A percentile compares a stretch with the other conserved stretches of the same genome.
Conservation (phyloP, 768 basidiomycete genomes). For the Dacryopinax primogenitus region DNA sequence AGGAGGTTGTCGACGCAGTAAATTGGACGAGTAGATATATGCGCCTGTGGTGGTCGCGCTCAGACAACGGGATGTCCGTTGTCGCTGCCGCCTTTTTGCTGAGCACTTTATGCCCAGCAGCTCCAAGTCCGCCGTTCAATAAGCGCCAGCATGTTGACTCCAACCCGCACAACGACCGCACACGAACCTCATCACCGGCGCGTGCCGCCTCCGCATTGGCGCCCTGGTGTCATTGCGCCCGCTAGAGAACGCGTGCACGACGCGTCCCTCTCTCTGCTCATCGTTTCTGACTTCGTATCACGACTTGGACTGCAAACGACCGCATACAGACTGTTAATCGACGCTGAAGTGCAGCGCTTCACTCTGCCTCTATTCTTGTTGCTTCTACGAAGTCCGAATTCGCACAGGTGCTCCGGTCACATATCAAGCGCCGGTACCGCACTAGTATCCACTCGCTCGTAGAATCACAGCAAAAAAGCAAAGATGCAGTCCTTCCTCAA, state of each 20-base stretch:
- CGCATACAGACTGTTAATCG: background rate
- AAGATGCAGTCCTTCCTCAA: conserved; percentile 12
- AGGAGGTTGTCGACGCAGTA: too few relatives aligned
- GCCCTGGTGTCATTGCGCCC: background rate
- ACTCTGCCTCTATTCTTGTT: too few relatives aligned
- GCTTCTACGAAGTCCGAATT: too few relatives aligned
- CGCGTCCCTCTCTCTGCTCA: background rate
- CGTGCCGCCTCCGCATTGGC: background rate
- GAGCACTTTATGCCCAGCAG: too few relatives aligned
- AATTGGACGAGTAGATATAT: too few relatives aligned
- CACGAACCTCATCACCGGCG: background rate
- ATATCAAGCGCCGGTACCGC: background rate
- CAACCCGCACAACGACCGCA: too few relatives aligned
- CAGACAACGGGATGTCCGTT: too few relatives aligned
- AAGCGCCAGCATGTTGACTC: too few relatives aligned
- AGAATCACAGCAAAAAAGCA: background rate
- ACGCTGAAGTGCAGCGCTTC: too few relatives aligned
- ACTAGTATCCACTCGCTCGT: background rate
- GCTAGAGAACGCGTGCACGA: background rate
- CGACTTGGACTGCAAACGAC: background rate
- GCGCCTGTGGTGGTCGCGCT: too few relatives aligned
- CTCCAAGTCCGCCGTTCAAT: too few relatives aligned
- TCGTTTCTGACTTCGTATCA: background rate
- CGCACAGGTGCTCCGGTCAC: background rate
- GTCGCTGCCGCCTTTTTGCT: too few relatives aligned